Evolutionary conservation across 163 green algal species (phyloP), one percentile per base, ranked within the genome.

Genomic region (Scenedesmus sp.): DNA sequence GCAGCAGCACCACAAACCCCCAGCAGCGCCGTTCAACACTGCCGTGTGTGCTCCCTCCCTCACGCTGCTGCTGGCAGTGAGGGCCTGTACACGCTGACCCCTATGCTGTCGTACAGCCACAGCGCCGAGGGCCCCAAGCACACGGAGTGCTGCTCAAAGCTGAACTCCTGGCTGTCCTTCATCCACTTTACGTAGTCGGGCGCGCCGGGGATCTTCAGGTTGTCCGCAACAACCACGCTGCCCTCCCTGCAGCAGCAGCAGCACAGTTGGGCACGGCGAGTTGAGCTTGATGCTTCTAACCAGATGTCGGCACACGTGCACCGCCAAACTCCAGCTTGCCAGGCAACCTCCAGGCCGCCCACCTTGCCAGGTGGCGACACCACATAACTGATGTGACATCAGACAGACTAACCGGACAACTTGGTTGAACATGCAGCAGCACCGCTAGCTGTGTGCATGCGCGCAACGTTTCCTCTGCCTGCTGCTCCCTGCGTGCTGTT

Each of bases 101-200:
- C 83, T n/a, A 88, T 88, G 22, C 42, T 79, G 53, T 88, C 83
- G 80, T 88, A 56, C 83, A 88, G 83, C 83, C 83, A 88, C 83
- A 88, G 83, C 44, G 83, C 83, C 26, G 83, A 88, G 13, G 83
- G 9, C 13, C 83, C 83, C 56, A 88, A 37, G 53, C 83, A 88
- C 4, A 88, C 30, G 51, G 51, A 80, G 53, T 78, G 53, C 53
- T 88, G 20, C 40, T 88, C 35, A 72, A 59, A 88, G 22, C 24
- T 53, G 37, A 88, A 88, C 10, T 88, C 83, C 0, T 40, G 20
- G 0, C 12, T 26, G 26, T 30, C 2, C 22, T 59, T 78, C 51
- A 88, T 88, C 83, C 83, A 88, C 33, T 72, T 42, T 10, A 88
- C 83, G 18, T 88, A 88, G 3, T 88, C 83, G 13, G 83, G 83